Evolutionary conservation across 176 grass and related monocot species (phyloP), one percentile per base, ranked within the genome.

Genomic region (Hordeum marinum): DNA sequence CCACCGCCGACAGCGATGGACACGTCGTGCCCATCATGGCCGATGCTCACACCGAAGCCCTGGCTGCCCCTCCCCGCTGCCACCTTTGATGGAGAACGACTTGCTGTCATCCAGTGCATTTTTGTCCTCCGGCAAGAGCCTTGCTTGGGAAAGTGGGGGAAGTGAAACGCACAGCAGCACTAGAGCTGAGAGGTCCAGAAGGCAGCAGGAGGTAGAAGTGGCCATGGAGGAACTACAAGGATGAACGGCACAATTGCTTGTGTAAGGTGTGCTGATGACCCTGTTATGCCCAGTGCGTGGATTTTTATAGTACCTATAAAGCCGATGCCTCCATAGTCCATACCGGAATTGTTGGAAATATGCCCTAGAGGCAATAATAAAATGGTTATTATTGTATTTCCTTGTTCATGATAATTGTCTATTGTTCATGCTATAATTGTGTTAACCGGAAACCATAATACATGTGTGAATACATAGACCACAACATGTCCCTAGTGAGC

Each of bases 31-130:
- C 83, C 52, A 0, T 79, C 78, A 35, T 78, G 91, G 76, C 84
- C 36, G 39, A 92, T 50, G 39, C 87, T 84, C 31, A 92, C 66
- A 3, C 91, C 90, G 3, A 89, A 89, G 7, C 90, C 91, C 1
- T 3, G 63, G 4, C 87, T 87, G 2, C 69, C 80, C 87, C 34
- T 64, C 13, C 10, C 62, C 81, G 5, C 29, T 68, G 31, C n/a
- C 64, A 15, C 58, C 80, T 64, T 25, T 72, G 12, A 84, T 69
- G 37, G 83, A 87, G 31, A 92, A 78, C 40, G 76, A 81, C 18
- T 89, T 76, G 63, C 62, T 89, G 3, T 84, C 87, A 2, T 80
- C 36, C 14, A 86, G 69, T 18, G 48, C 23, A 6, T 34, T 61
- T 45, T 60, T 50, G 9, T 79, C 21, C 4, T n/a, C 64, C 0